Evolutionary conservation across 495 filamentous ascomycete genomes (phyloP), one percentile per base, ranked within the genome.

Genomic region (Penicillium malachiteum): DNA sequence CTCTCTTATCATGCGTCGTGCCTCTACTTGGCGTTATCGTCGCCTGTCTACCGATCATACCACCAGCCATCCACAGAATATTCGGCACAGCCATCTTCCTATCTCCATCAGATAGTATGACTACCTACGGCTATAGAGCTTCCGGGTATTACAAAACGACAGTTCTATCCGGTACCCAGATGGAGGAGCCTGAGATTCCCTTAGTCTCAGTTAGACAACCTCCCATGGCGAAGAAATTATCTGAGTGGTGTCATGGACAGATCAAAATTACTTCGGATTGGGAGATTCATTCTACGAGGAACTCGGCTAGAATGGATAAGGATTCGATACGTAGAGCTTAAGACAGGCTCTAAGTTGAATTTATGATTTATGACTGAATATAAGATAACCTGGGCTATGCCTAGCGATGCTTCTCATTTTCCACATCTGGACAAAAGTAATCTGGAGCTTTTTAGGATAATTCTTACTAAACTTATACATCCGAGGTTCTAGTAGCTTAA

Each of bases 281-380:
- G 65, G 65, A 68, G 21, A 65, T 68, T 43, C 65, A 68, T 62
- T 68, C 65, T 31, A 48, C 65, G 16, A 43, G 64, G n/a, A 64
- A 64, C 32, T 67, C 64, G 5, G 43, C 43, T 16, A 46, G 41
- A 18, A 12, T 43, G 5, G 21, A 46, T 32, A 46, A 46, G 34
- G 32, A 49, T 38, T 49, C 46, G 3, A 37, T 49, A 38, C n/a
- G 32, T 7, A 37, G 33, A 31, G 43, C 43, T 14, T 46, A 21
- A 49, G 1, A 43, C 9, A 1, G 40, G 13, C 14, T 12, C 40
- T 43, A 12, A 2, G 13, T 16, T 43, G 2, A n/a, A 43, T 43
- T 8, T 43, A 37, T 37, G 34, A 37, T 43, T 43, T 16, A 18
- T 43, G 40, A 43, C 40, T 43, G 1, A 18, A 43, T 43, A 18